These are phyloP conservation scores for Eutypella sp. DNA, from an alignment of 2,329 filamentous ascomycete genomes.

Conservation along the genomic window DNA sequence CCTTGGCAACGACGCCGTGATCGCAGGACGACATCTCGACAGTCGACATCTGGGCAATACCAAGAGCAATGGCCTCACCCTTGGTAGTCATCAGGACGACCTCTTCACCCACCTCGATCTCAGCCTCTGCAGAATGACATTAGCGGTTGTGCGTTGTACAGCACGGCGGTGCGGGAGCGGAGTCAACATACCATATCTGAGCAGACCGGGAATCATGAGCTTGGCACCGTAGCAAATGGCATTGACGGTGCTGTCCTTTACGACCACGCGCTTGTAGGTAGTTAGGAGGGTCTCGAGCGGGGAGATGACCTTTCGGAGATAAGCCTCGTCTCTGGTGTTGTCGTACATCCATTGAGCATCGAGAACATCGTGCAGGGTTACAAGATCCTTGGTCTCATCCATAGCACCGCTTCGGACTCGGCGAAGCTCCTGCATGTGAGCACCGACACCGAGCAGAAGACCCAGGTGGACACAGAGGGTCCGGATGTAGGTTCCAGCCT, in stretches of 20 bases:
- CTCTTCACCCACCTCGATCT: slow-evolving; percentile 92
- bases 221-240: slow-evolving; percentile 98
- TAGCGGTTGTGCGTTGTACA: no score
- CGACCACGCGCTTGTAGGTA: slow-evolving; percentile 92
- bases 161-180: no score
- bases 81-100: slow-evolving; percentile 98
- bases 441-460: slow-evolving; percentile 71
- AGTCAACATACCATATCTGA: slow-evolving; percentile 79
- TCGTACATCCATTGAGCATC: slow-evolving; percentile 96
- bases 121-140: slow-evolving; percentile 57
- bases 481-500: slow-evolving; percentile 97
- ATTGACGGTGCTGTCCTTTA: slow-evolving; percentile 95
- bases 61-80: slow-evolving; percentile 95
- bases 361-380: slow-evolving; percentile 90
- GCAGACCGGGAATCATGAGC: slow-evolving; percentile 94
- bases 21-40: slow-evolving; percentile 96
- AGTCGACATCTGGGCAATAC: slow-evolving; percentile 95
- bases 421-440: slow-evolving; percentile 96
- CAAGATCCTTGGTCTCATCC: slow-evolving; percentile 83
- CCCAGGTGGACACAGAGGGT: slow-evolving; percentile 94
- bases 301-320: slow-evolving; percentile 84
- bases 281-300: slow-evolving; percentile 89
- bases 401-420: slow-evolving; percentile 92
- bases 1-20: slow-evolving; percentile 95
- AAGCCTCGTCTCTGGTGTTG: slow-evolving; percentile 91